These are phyloP conservation scores for Nemania sp. DNA, from an alignment of 2,329 filamentous ascomycete species.

Conservation along the genomic window DNA sequence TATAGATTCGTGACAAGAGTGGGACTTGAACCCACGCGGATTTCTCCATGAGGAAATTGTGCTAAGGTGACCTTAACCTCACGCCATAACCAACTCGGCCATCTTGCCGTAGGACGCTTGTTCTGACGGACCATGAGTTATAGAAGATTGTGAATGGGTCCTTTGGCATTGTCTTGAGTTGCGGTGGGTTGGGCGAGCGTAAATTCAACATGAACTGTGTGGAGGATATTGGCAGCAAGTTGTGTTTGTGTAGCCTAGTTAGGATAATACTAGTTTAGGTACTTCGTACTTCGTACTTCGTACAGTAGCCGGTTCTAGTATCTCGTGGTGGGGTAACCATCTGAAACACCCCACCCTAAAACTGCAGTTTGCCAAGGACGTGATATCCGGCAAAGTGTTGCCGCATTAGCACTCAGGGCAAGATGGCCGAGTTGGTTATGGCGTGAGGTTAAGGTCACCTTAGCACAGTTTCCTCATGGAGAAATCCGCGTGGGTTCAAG, in stretches of 20 bases:
- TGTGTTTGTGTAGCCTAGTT: too few species aligned
- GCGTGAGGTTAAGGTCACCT: constrained; percentile 42
- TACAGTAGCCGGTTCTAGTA: too few species aligned
- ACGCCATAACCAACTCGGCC: constrained; percentile 44
- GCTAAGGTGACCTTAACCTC: constrained; percentile 42
- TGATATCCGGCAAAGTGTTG: too few species aligned
- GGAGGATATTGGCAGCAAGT: too few species aligned
- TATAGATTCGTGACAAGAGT: constrained; percentile 33
- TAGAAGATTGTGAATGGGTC: not conserved
- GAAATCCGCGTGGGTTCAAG: constrained; percentile 46
- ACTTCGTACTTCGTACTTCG: too few species aligned
- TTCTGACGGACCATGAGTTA: not conserved
- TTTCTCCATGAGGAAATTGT: constrained; percentile 36
- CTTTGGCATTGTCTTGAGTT: not conserved
- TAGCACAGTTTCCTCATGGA: constrained; percentile 35
- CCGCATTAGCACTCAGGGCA: constrained; percentile 23
- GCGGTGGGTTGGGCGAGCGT: not conserved
- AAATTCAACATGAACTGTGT: too few species aligned
- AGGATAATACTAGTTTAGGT: too few species aligned
- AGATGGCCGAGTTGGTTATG: constrained; percentile 45
- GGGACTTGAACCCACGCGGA: constrained; percentile 47
- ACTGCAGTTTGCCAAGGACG: too few species aligned
- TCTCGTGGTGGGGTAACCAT: too few species aligned
- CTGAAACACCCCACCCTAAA: too few species aligned
- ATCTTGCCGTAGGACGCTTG: constrained; percentile 32